Evolutionary conservation across 1,284 basidiomycete species (phyloP).

Genomic region (Puccinia polysora): DNA sequence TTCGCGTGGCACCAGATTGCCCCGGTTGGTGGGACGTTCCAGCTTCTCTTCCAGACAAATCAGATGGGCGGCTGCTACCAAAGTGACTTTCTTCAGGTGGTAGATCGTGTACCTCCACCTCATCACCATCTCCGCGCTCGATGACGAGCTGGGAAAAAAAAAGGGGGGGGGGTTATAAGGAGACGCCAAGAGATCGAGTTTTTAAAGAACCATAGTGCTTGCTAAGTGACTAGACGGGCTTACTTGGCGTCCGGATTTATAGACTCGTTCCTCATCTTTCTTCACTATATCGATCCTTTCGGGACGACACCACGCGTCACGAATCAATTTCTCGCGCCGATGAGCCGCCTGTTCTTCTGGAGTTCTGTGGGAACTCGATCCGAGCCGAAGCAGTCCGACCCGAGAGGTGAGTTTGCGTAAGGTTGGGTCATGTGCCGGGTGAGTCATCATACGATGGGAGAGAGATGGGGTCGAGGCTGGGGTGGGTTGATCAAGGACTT

Average conservation of each 20-base stretch:
- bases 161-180: background rate
- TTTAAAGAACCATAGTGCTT: background rate
- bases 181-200: background rate
- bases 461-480: background rate
- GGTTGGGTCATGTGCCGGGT: background rate
- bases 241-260: conserved; percentile 23
- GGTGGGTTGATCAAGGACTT: background rate
- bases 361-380: conserved; percentile 8
- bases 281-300: conserved; percentile 17
- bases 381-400: conserved; percentile 5
- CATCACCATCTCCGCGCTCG: conserved; percentile 38
- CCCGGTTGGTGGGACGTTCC: background rate
- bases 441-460: background rate
- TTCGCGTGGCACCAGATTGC: background rate
- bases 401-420: background rate
- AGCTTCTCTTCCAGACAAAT: background rate
- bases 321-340: conserved; percentile 25
- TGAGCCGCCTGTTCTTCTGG: conserved; percentile 24
- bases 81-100: background rate
- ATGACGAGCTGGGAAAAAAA: conserved; percentile 11
- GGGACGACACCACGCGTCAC: conserved; percentile 39
- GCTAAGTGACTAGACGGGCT: background rate
- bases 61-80: background rate
- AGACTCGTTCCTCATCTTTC: conserved; percentile 37
- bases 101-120: conserved; percentile 36